These are phyloP conservation scores for Bothriochloa decipiens DNA, from an alignment of 176 grass and related monocot genomes.

Conservation along the genomic window DNA sequence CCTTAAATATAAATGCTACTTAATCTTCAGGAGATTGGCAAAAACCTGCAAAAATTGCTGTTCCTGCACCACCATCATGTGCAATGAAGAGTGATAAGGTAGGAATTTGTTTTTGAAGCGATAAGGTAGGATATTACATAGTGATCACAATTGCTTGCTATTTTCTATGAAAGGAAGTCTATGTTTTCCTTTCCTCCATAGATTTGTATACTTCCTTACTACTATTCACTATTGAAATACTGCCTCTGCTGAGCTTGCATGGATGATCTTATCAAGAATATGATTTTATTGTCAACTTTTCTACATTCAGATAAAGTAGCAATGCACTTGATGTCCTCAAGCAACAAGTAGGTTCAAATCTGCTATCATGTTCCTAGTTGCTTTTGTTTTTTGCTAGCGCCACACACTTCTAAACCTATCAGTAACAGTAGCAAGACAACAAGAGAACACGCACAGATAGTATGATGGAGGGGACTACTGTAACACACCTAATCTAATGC, in stretches of 20 bases:
- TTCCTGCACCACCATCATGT: slow-evolving; percentile 66
- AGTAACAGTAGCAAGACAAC: background rate
- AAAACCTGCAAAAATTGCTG: slow-evolving; percentile 65
- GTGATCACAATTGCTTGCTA: background rate
- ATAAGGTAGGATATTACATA: slow-evolving; percentile 61
- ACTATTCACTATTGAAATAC: background rate
- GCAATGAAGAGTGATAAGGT: slow-evolving; percentile 83
- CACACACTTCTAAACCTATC: background rate
- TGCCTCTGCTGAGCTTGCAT: slow-evolving; percentile 5
- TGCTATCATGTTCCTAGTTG: background rate
- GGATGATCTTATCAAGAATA: background rate
- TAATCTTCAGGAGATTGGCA: slow-evolving; percentile 46
- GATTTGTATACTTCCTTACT: background rate
- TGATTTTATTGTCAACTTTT: background rate
- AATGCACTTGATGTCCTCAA: background rate
- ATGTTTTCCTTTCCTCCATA: slow-evolving; percentile 1
- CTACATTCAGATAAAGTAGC: background rate
- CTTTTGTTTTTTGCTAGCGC: background rate
- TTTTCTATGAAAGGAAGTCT: background rate
- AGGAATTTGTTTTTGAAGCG: slow-evolving; percentile 10
- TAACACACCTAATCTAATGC: background rate
- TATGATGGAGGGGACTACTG: background rate
- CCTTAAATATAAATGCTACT: background rate
- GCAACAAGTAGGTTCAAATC: background rate
- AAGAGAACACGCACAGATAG: background rate